Conservation (phyloP, 1,139 yeast species). For the Yamadazyma diospyri region DNA sequence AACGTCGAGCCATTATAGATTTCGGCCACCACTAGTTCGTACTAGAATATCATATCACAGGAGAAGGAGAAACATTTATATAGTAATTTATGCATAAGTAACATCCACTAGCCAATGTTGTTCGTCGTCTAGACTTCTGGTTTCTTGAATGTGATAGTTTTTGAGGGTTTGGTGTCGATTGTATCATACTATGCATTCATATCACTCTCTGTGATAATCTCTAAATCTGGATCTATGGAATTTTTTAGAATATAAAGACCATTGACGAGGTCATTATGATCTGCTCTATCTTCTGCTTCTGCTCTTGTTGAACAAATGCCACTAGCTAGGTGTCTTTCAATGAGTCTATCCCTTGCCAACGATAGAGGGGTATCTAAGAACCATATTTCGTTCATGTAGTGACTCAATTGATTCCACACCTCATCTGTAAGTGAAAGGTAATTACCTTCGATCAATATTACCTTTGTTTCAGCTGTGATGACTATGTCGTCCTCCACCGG, state of each 20-base stretch:
- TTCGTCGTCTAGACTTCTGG: too few species aligned
- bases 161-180: too few species aligned
- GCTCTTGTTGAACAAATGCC: conserved; percentile 59
- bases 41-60: neutral
- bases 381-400: conserved; percentile 43
- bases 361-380: conserved; percentile 42
- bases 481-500: conserved; percentile 53
- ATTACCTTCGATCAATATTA: conserved; percentile 65
- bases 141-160: too few species aligned
- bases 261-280: conserved; percentile 66
- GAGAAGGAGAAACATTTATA: neutral
- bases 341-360: conserved; percentile 55
- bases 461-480: conserved; percentile 40
- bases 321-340: conserved; percentile 64
- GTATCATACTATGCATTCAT: too few species aligned
- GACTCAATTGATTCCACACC: conserved; percentile 46
- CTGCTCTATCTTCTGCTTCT: conserved; percentile 62
- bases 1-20: conserved; percentile 59
- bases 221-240: conserved; percentile 25
- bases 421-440: conserved; percentile 51
- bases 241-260: conserved; percentile 52
- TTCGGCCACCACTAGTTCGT: too few species aligned
- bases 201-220: conserved; percentile 12
- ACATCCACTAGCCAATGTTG: too few species aligned
- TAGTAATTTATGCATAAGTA: neutral